These are phyloP conservation scores for Tolypocladium endophyticum DNA, from an alignment of 2,329 filamentous ascomycete species.

Conservation along the genomic window DNA sequence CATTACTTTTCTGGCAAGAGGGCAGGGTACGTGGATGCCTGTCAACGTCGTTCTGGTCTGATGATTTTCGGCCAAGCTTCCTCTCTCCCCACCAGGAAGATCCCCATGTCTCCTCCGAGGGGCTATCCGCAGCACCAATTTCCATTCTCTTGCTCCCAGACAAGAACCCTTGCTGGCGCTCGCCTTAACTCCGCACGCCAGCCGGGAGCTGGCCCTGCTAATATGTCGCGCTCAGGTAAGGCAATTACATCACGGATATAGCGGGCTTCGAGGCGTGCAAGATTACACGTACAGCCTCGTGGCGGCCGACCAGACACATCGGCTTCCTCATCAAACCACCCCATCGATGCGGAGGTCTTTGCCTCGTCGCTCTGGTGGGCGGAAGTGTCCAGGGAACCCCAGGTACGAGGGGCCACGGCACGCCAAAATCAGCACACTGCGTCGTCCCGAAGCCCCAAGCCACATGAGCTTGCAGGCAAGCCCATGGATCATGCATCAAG, in stretches of 20 bases:
- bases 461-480: neutral
- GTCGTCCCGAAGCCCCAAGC: neutral
- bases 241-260: neutral
- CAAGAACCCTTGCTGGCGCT: neutral
- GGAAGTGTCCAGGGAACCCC: neutral
- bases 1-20: neutral
- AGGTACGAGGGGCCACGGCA: neutral
- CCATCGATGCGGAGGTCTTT: neutral
- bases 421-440: neutral
- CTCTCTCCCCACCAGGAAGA: neutral
- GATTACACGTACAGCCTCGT: neutral
- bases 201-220: neutral
- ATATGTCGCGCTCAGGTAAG: neutral
- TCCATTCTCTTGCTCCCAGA: neutral
- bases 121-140: neutral
- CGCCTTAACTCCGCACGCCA: neutral
- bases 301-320: neutral
- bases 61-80: neutral
- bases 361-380: neutral
- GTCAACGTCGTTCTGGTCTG: neutral
- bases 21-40: neutral
- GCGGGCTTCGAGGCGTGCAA: neutral
- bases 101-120: neutral
- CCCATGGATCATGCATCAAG: neutral
- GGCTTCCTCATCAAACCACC: neutral